Evolutionary conservation across 331 rosid genomes (phyloP), one percentile per base, ranked within the genome.

Genomic region (Acacia concinna): DNA sequence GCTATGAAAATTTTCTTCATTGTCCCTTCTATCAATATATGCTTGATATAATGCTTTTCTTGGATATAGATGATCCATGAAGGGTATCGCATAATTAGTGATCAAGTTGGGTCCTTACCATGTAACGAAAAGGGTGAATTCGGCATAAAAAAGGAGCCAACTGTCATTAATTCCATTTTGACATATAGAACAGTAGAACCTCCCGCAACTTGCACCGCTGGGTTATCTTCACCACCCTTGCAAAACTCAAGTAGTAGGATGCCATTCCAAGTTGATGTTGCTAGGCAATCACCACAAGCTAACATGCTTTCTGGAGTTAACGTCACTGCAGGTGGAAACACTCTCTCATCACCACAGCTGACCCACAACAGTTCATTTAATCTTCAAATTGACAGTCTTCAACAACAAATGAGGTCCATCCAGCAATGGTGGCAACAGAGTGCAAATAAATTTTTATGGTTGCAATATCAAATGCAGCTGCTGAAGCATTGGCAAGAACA

Each of bases 61-160:
- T 60, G 38, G 31, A 30, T 62, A 44, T 65, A 82, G 88, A 79
- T 85, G 86, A 59, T 34, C 20, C 78, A 10, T 23, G 88, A 85
- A 79, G 84, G 88, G 44, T 85, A 85, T 74, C 18, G 1, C 77
- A 76, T 75, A 44, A 59, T 60, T 38, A 76, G 49, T 44, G 75
- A 75, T 76, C 69, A 8, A 4, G 78, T 82, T 31, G 73, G 34
- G 63, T 77, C 65, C 21, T 9, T 10, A 2, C 17, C 69, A 66
- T 38, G 41, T 49, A 35, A 78, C 32, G 41, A 32, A 51, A 31
- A 54, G 21, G 78, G 51, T 38, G 80, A 70, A 79, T 44, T 68
- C 13, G 69, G 63, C 40, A 65, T 8, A 11, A 76, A 51, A 23
- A 70, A 27, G 28, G 74, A 8, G 34, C 74, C 37, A 32, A 70